Evolutionary conservation across 257 asterid species (phyloP), one percentile per base, ranked within the genome.

Genomic region (Rauvolfia tetraphylla): DNA sequence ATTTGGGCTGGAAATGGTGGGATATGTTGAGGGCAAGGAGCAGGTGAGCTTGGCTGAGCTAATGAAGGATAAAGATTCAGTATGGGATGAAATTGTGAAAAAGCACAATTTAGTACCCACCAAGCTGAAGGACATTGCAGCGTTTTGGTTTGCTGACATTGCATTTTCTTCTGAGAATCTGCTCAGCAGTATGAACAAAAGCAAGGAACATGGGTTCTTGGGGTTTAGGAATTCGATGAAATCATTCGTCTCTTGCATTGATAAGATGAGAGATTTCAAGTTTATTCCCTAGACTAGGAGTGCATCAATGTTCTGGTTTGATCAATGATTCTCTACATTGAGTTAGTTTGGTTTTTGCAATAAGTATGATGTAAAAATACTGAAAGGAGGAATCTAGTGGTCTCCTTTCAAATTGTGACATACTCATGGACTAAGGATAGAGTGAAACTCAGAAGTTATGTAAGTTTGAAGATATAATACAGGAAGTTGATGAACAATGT

Each of bases 21-120:
- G 71, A 33, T 81, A 54, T 20, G 29, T 58, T 1, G 85, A 84
- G 42, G 82, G 70, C 9, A 71, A 72, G 62, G 72, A 79, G 72
- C 79, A 72, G 54, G 74, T 53, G 49, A 81, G 73, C 36, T 15
- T 84, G 78, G 78, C 71, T 20, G 85, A 81, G 48, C 42, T 84
- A 76, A 84, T 84, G 85, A 81, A 84, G 56, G 87, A 62, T 25
- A 84, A 84, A 29, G 82, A 63, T 22, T 0, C 10, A 39, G 79
- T 81, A 11, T 84, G 87, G 87, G 85, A 84, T 73, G 87, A 79
- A 73, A 84, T 84, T 78, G 83, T 84, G 75, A 68, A 69, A 23
- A 69, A 75, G 66, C 73, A 84, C 39, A 65, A 63, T 51, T 38
- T 84, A 80, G 77, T 72, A 17, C 67, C 81, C 1, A 84, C 70